Evolutionary conservation across 192 early-diverging fungal species (phyloP).

Genomic region (Linnemannia hyalina): DNA sequence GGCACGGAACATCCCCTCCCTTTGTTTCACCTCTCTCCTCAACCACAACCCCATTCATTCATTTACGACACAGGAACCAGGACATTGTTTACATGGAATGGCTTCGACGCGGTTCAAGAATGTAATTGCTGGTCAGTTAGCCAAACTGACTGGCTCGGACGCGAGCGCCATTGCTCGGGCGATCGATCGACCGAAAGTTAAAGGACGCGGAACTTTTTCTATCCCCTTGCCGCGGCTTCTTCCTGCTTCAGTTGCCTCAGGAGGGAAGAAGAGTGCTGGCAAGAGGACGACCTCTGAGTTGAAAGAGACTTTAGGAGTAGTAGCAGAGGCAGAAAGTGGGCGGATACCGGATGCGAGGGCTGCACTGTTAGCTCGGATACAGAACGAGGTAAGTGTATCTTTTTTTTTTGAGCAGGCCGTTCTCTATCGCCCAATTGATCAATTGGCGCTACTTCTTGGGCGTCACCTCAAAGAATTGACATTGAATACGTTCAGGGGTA

Average conservation of each 20-base stretch:
- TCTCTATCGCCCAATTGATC: no score
- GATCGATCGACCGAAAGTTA: conserved; percentile 54
- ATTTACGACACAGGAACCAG: background rate
- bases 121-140: conserved; percentile 53
- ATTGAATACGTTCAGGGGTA: conserved; percentile 3
- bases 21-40: background rate
- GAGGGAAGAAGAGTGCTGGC: conserved; percentile 8
- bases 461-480: background rate
- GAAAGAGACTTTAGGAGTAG: background rate
- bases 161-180: conserved; percentile 19
- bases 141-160: conserved; percentile 43
- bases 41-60: no score
- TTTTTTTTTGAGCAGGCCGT: no score
- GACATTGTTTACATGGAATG: conserved; percentile 35
- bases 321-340: no score
- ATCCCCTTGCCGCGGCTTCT: conserved; percentile 50
- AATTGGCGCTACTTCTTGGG: no score
- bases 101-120: conserved; percentile 52
- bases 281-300: background rate
- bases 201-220: conserved; percentile 52
- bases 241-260: background rate
- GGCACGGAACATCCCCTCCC: background rate
- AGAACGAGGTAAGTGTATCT: conserved; percentile 14
- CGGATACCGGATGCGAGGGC: conserved; percentile 9
- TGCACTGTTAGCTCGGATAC: conserved; percentile 13